Evolutionary conservation across 129 eudicot genomes (phyloP).

Genomic region (sunflower (Helianthus annuus)): DNA sequence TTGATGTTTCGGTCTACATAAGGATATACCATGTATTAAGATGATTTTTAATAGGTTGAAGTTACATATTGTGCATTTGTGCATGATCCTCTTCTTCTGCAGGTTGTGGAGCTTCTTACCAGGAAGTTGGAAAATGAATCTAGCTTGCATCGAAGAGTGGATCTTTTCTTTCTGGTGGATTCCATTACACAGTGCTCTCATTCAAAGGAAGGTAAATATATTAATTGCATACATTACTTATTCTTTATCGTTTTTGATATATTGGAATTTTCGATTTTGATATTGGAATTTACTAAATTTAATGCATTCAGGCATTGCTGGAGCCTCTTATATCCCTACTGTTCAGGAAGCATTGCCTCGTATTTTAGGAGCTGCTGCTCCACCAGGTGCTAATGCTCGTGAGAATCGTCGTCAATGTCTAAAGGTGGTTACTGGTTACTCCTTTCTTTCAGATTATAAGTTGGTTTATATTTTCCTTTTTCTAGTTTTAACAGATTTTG

Average conservation of each 20-base stretch:
- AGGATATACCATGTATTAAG: background rate
- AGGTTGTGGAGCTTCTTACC: slow-evolving; percentile 96
- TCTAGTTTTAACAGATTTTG: slow-evolving; percentile 20
- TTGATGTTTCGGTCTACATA: slow-evolving; percentile 1
- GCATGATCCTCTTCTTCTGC: slow-evolving; percentile 20
- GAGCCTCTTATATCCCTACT: slow-evolving; percentile 76
- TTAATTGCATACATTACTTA: background rate
- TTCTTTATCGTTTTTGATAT: too few species aligned
- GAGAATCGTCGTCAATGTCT: slow-evolving; percentile 87
- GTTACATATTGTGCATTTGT: slow-evolving; percentile 18
- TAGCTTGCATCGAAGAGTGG: slow-evolving; percentile 78
- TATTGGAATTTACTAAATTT: slow-evolving; percentile 6
- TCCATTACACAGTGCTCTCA: slow-evolving; percentile 95
- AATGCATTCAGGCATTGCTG: slow-evolving; percentile 63
- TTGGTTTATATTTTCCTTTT: background rate
- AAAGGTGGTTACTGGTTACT: slow-evolving; percentile 56
- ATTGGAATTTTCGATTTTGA: background rate
- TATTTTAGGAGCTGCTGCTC: slow-evolving; percentile 83
- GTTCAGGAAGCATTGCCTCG: slow-evolving; percentile 91
- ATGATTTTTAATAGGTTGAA: slow-evolving; percentile 6
- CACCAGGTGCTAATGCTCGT: slow-evolving; percentile 73
- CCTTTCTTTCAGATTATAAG: slow-evolving; percentile 11
- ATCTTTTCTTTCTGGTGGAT: slow-evolving; percentile 83
- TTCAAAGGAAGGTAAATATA: slow-evolving; percentile 66
- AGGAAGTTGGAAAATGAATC: slow-evolving; percentile 78